Base-by-base conservation (phyloP, 129 eudicot species). In the Flaveria bidentis region DNA sequence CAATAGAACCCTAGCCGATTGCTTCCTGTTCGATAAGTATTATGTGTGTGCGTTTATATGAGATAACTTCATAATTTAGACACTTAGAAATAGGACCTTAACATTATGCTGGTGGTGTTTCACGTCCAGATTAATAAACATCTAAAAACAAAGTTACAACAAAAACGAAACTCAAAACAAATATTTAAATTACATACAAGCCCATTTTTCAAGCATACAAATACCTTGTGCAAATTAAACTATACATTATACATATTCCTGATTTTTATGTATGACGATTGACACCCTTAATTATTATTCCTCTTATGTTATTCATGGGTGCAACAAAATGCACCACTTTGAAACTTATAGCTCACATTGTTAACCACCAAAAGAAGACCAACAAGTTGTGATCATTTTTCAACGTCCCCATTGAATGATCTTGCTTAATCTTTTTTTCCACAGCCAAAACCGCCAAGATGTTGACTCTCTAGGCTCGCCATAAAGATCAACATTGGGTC, bases 361-460 rank as follows among this genome's bases (percentile, higher is more conserved):
- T 11, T 9, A 71, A 55, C 68, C 41, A 73, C 51, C 56, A 39
- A 44, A 64, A 44, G 18, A 53, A 73, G 55, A 73, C 73, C 60
- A 80, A 65, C 60, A 73, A 65, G 69, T 72, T 30, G 63, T 41
- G 67, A 53, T 26, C 16, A 18, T 2, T 11, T 53, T 73, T 74
- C 44, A 80, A 44, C 70, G 84, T 47, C 73, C 77, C 70, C 75
- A 73, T 51, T 66, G 70, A 56, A 80, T 66, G 41, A 73, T 55
- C 70, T 63, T 83, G 78, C 84, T 85, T 2, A 67, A 53, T 66
- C 79, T 73, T 71, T 83, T 86, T 76, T 55, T 85, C 90, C 88
- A 81, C 2, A 82, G 74, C 84, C 86, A 79, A 73, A 85, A 44
- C 9, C 80, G 85, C 56, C 72, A 72, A 50, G 72, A 61, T 3